These are phyloP conservation scores for Rhizophlyctis rosea DNA, from an alignment of 192 early-diverging fungal species.

Conservation along the genomic window DNA sequence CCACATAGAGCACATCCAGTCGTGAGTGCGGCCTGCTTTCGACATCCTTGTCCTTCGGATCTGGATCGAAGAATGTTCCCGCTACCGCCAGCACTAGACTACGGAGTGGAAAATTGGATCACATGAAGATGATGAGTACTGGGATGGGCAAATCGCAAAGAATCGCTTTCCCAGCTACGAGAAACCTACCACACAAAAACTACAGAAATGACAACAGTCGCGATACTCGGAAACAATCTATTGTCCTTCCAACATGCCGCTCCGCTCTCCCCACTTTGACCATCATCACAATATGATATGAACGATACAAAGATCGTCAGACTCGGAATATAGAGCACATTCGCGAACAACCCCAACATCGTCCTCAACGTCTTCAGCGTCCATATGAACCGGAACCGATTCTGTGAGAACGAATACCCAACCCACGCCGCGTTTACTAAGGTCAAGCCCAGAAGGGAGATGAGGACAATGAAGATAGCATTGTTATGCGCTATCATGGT, in stretches of 20 bases:
- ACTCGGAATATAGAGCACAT: slow-evolving; percentile 36
- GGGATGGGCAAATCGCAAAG: neutral
- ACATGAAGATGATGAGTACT: no score
- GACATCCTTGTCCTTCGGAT: slow-evolving; percentile 35
- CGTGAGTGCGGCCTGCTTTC: slow-evolving; percentile 36
- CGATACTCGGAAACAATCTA: slow-evolving; percentile 26
- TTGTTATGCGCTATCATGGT: slow-evolving; percentile 8
- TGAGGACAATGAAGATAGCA: slow-evolving; percentile 20
- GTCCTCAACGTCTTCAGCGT: slow-evolving; percentile 38
- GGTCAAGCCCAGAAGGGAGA: slow-evolving; percentile 14
- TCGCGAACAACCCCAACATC: slow-evolving; percentile 38
- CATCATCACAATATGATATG: neutral
- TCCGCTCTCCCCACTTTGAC: neutral
- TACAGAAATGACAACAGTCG: slow-evolving; percentile 23
- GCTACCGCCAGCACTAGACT: slow-evolving; percentile 36
- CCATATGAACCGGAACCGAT: slow-evolving; percentile 47
- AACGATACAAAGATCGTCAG: slow-evolving; percentile 6
- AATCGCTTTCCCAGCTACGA: neutral
- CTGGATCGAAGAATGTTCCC: slow-evolving; percentile 46
- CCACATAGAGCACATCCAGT: slow-evolving; percentile 36
- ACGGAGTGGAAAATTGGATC: neutral
- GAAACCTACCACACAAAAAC: slow-evolving; percentile 33
- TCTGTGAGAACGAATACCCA: slow-evolving; percentile 41
- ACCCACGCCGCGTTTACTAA: slow-evolving; percentile 40
- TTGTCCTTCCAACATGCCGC: slow-evolving; percentile 21